A percentile compares a stretch with the other conserved stretches of the same genome.
Conservation (phyloP, 345 rosid species). For the Bruguiera gymnorhiza region DNA sequence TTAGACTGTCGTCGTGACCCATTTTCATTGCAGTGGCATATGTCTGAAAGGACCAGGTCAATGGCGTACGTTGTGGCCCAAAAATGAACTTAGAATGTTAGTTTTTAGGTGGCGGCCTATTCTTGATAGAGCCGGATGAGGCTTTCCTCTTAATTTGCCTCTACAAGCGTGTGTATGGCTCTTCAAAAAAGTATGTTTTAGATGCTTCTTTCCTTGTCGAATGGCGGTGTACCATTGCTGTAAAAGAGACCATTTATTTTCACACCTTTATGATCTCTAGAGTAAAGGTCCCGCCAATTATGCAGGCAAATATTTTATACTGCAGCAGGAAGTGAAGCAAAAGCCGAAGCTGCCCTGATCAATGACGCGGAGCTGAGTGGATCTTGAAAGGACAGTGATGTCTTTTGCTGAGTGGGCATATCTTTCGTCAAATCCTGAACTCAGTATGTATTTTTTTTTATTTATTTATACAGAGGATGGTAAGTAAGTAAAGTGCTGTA, state of each 20-base stretch:
- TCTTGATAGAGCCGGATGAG: not conserved
- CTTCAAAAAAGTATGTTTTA: constrained; percentile 17
- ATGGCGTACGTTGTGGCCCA: not conserved
- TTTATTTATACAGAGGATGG: no score
- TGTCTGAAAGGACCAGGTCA: constrained; percentile 6
- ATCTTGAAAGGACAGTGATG: not conserved
- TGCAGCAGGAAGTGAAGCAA: not conserved
- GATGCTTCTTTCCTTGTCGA: constrained; percentile 28
- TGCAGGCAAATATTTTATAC: not conserved
- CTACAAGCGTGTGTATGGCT: constrained; percentile 29
- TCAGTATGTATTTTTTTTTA: no score
- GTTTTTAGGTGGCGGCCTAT: not conserved
- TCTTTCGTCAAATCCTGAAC: no score
- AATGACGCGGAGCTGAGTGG: not conserved
- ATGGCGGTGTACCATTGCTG: constrained; percentile 10
- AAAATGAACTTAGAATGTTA: not conserved
- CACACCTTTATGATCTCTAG: not conserved
- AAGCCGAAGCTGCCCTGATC: not conserved
- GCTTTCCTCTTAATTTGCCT: not conserved
- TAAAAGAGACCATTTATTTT: constrained; percentile 14
- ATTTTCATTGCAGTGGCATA: constrained; percentile 10
- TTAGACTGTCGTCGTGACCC: constrained; percentile 1
- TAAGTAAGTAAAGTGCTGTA: not conserved
- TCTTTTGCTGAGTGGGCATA: no score
- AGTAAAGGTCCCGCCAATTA: not conserved